phyloP scores from a whole-genome alignment of 208 protist genomes.

The Cochliopodium minus region DNA sequence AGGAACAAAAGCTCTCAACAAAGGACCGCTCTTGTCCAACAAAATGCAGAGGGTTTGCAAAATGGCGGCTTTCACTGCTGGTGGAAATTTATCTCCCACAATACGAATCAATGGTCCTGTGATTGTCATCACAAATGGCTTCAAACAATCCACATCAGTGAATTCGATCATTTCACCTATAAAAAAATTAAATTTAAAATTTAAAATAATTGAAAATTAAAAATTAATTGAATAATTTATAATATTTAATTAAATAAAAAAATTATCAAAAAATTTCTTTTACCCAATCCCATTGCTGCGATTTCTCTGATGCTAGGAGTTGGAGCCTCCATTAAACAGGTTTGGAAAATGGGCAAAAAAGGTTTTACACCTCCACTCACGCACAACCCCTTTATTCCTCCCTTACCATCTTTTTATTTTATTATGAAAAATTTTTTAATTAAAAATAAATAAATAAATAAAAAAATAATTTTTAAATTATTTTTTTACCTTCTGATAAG shows the following conservation, averaged over 20 bases:
- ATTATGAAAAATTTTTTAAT: too few species aligned
- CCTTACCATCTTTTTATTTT: too few species aligned
- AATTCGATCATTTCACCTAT: constrained; percentile 28
- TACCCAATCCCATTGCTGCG: constrained; percentile 1
- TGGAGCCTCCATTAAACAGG: constrained; percentile 37
- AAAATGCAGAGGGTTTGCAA: constrained; percentile 31
- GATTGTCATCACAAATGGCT: constrained; percentile 34
- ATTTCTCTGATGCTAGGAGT: constrained; percentile 11
- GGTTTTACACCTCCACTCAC: constrained; percentile 23
- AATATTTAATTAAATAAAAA: background rate
- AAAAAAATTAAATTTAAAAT: constrained; percentile 1
- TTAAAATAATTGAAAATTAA: constrained; percentile 6
- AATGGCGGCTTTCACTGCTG: constrained; percentile 51
- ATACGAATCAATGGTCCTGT: constrained; percentile 60
- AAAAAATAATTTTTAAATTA: too few species aligned
- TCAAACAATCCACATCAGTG: constrained; percentile 32
- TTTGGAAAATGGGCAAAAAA: constrained; percentile 42
- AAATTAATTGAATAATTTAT: background rate
- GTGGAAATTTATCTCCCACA: constrained; percentile 48
- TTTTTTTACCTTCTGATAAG: too few species aligned
- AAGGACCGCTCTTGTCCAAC: constrained; percentile 27
- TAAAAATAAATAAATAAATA: too few species aligned
- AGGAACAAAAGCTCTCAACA: constrained; percentile 55
- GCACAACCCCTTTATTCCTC: too few species aligned
- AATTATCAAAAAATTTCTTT: background rate